Evolutionary conservation across 352 stramenopile species (phyloP), one percentile per base, ranked within the genome.

Genomic region (Phytophthora fragariaefolia): DNA sequence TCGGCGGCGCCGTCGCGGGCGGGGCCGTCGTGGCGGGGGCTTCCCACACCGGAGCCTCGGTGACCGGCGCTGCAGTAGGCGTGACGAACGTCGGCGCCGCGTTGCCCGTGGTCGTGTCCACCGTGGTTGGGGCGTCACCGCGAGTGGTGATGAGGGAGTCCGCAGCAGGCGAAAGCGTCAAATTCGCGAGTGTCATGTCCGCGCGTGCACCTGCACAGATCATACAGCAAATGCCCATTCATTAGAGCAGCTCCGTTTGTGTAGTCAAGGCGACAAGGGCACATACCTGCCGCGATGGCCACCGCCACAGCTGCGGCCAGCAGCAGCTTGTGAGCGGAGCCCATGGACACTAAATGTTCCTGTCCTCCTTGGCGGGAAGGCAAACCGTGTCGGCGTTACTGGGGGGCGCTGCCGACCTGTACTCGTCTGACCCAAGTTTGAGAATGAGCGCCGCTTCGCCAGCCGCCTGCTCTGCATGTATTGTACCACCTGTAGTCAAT

Each of bases 361-460:
- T 58, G 58, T 52, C 18, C 15, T 27, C 28, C 7, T 38, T 38
- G 15, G 34, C 40, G 36, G 30, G 36, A 54, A 58, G 60, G 43
- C 32, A 38, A 49, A 71, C 20, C 56, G 50, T 46, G 27, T 52
- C 55, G 38, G 40, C 38, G 49, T 55, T 63, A 54, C 30, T n/a
- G 54, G 13, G 48, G 36, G n/a, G 20, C 34, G 27, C 22, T 62
- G 36, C 20, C 52, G 40, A n/a, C 45, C 51, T 63, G 62, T 67
- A 74, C 62, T 71, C 54, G 66, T 58, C 66, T 74, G 66, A 56
- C 36, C 54, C 54, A 74, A 71, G 54, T 74, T 67, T 30, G 55
- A 68, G 68, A 71, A 36, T 71, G 66, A 73, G 45, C 49, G 36
- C 46, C 65, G 50, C 58, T 59, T 69, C 42, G 6, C 52, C 53